A percentile compares a stretch with the other conserved stretches of the same genome.
phyloP scores from a whole-genome alignment of 208 protist species.

The Leptomonas seymouri region DNA sequence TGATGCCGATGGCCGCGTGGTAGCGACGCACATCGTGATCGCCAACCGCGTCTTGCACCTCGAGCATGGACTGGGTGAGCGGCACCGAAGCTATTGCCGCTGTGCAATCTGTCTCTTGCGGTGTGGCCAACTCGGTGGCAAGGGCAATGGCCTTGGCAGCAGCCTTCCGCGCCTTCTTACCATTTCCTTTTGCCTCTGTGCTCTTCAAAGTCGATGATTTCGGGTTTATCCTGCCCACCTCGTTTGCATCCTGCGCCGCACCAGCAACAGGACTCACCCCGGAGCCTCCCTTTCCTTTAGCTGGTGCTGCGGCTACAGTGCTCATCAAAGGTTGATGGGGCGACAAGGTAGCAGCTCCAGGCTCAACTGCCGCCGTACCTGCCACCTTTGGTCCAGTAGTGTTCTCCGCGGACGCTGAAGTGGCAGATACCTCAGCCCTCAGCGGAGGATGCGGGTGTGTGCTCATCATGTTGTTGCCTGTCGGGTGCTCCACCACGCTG shows the following conservation, averaged over 20 bases:
- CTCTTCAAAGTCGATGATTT: neutral
- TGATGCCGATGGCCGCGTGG: constrained; percentile 28
- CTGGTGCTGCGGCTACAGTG: neutral
- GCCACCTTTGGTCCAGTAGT: neutral
- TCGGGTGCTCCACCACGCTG: neutral
- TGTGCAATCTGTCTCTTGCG: neutral
- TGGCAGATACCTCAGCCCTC: neutral
- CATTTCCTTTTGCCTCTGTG: neutral
- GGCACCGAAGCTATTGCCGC: neutral
- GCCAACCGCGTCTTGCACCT: constrained; percentile 18
- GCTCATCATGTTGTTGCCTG: neutral
- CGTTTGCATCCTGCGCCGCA: neutral
- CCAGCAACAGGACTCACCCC: neutral
- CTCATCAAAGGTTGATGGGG: neutral
- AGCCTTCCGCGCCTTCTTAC: constrained; percentile 3
- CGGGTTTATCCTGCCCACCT: neutral
- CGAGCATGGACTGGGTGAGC: neutral
- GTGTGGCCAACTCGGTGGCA: neutral
- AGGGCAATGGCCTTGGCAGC: neutral
- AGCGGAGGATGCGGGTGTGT: neutral
- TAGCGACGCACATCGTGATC: constrained; percentile 33
- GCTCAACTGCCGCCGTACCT: neutral
- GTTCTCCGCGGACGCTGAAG: neutral
- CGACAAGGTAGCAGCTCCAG: neutral
- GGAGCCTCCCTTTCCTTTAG: neutral